Base-by-base conservation (phyloP, 768 basidiomycete species). In the Boletus pseudo-olivaceus region DNA sequence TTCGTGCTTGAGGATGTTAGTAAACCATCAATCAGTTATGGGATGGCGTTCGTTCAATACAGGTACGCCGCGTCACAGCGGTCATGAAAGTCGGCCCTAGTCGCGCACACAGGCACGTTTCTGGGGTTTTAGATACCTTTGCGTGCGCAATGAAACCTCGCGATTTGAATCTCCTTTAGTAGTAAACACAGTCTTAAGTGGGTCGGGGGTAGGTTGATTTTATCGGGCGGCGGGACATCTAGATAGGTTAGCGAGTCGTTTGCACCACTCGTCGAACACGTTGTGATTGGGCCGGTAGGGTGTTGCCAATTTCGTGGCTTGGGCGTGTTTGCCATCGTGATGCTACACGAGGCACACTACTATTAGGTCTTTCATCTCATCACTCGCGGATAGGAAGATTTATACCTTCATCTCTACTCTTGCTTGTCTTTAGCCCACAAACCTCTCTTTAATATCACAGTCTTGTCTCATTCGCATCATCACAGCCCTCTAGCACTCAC, bases 301-400 rank as follows among this genome's bases (percentile, higher is more conserved):
- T 34, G 57, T 42, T 49, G 26, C 49, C 29, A 27, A 46, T 56
- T 56, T 45, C 5, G 52, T 51, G 39, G 46, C 27, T 53, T 14
- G 9, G 3, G 52, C 63, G 57, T 60, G 63, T 57, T 64, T 51
- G 39, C 23, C 62, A 53, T 55, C 55, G 62, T 15, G 59, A 54
- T 43, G 42, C n/a, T 39, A 6, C 63, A 64, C 63, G 63, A 63
- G 64, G 64, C 51, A 20, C 40, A 6, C 32, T 19, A 9, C 33
- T 14, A 5, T 29, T 26, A 30, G 4, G 12, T 39, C 43, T 52
- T 54, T 60, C 61, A 65, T 57, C 49, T 52, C 62, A 40, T 15
- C 50, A 38, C n/a, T 30, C 50, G 10, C 26, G 10, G 48, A 40
- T 51, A 56, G 46, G 57, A 58, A 44, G 54, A 46, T 46, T 45